Evolutionary conservation across 108 stramenopile genomes (phyloP).

Genomic region (Chaetoceros muelleri): DNA sequence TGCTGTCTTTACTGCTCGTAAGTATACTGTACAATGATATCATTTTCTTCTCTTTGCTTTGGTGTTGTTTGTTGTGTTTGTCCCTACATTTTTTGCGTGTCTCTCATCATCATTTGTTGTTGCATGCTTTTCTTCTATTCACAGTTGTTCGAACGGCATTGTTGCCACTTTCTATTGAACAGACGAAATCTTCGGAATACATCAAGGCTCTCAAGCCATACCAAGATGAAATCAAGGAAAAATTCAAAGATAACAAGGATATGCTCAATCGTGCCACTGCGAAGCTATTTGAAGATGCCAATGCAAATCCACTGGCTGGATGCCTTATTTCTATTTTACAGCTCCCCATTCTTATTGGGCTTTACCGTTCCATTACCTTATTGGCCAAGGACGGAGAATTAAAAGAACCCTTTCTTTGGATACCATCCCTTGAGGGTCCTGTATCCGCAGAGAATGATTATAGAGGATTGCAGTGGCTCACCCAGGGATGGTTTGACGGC

Average conservation of each 20-base stretch:
- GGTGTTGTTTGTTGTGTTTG: not conserved
- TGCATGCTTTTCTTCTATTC: conserved; percentile 5
- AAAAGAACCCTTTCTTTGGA: conserved; percentile 90
- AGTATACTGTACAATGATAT: conserved; percentile 8
- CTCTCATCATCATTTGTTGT: conserved; percentile 1
- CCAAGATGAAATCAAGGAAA: conserved; percentile 82
- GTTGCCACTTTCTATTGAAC: conserved; percentile 82
- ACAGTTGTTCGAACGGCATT: conserved; percentile 68
- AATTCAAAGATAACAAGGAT: conserved; percentile 80
- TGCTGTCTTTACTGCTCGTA: conserved; percentile 64
- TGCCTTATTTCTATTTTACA: conserved; percentile 83
- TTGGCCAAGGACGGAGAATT: conserved; percentile 78
- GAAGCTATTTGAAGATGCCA: conserved; percentile 85
- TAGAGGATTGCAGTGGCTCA: conserved; percentile 79
- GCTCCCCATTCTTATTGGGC: conserved; percentile 87
- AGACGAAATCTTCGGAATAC: conserved; percentile 79
- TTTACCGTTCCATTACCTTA: conserved; percentile 82
- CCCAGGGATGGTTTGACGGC: conserved; percentile 52
- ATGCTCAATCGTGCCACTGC: conserved; percentile 80
- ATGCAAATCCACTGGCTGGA: conserved; percentile 92
- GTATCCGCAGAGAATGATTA: conserved; percentile 62
- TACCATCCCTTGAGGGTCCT: conserved; percentile 90
- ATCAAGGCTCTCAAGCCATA: conserved; percentile 87
- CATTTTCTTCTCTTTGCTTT: not conserved
- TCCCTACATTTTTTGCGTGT: not conserved